Conservation (phyloP, 495 filamentous ascomycete genomes). For the Daldinia grandis region DNA sequence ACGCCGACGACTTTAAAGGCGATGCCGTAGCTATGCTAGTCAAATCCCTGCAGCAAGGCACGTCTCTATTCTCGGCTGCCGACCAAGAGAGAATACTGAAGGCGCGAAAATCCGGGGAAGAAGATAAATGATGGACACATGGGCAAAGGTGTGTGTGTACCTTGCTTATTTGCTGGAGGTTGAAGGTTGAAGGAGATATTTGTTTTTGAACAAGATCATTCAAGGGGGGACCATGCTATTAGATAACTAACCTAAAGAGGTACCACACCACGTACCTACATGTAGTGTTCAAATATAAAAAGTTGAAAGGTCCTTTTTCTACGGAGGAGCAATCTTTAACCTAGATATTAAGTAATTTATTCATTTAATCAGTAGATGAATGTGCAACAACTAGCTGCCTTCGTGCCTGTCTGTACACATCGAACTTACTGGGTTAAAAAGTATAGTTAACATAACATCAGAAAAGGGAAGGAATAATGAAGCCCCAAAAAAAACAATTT, state of each 20-base stretch:
- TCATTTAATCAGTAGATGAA: not conserved
- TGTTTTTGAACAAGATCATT: not conserved
- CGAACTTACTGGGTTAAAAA: too few species aligned
- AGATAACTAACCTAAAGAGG: too few species aligned
- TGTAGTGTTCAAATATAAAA: too few species aligned
- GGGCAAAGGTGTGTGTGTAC: not conserved
- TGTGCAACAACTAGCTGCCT: too few species aligned
- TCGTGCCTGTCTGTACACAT: too few species aligned
- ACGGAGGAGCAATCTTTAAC: too few species aligned
- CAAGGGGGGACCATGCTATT: too few species aligned
- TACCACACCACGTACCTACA: too few species aligned
- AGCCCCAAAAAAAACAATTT: too few species aligned
- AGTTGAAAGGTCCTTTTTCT: not conserved
- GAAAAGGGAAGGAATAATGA: too few species aligned
- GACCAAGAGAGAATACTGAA: conserved; percentile 53
- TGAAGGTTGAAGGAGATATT: not conserved
- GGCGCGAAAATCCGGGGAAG: conserved; percentile 14
- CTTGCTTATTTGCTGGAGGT: too few species aligned
- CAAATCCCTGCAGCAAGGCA: conserved; percentile 70
- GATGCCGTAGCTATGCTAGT: conserved; percentile 69
- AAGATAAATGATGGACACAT: conserved; percentile 3
- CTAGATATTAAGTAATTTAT: not conserved
- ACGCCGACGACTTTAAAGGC: conserved; percentile 71
- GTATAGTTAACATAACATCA: too few species aligned
- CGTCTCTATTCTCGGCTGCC: conserved; percentile 54